Base-by-base conservation (phyloP, 768 basidiomycete genomes). In the Mycena leptocephala region DNA sequence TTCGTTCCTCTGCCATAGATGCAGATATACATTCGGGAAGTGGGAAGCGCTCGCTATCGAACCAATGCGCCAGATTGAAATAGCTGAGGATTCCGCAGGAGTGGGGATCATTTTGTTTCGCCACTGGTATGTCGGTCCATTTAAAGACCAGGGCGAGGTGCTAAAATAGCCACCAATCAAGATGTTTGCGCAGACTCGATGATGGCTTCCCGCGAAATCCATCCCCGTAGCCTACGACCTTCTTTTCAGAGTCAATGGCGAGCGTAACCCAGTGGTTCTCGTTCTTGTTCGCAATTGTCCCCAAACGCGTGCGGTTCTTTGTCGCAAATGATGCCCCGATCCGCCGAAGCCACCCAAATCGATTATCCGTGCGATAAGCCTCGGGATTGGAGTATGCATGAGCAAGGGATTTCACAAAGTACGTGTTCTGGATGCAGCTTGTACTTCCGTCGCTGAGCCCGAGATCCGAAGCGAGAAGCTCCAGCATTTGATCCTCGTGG, bases 221-320 rank as follows among this genome's bases (percentile, higher is more conserved):
- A 24, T 71, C 18, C 1, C 70, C 70, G 24, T 71, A 71, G 6
- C 59, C 59, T 13, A 71, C 24, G 16, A 48, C 5, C 43, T 53
- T 35, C 28, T 71, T 53, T 30, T 68, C 33, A 26, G 18, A 26
- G 41, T 75, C 67, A 39, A 75, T 70, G 51, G 37, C 53, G 3
- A 75, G 58, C n/a, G 74, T 48, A 20, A 70, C 58, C 74, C 74
- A 75, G n/a, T 74, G 73, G 9, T 74, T 63, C 6, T 74, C 51
- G 58, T 69, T 16, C 13, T 48, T 32, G 56, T 74, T 74, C 10
- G 66, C 33, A 30, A 74, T 69, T 20, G 59, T 48, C 11, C 58
- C 65, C 30, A 74, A 16, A 4, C 74, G 67, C 2, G 7, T 26
- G 22, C 67, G 59, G 24, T 32, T 16, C n/a, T 55, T 62, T 16